phyloP scores from a whole-genome alignment of 2,329 filamentous ascomycete genomes.

The Hymenoscyphus salicellus region DNA sequence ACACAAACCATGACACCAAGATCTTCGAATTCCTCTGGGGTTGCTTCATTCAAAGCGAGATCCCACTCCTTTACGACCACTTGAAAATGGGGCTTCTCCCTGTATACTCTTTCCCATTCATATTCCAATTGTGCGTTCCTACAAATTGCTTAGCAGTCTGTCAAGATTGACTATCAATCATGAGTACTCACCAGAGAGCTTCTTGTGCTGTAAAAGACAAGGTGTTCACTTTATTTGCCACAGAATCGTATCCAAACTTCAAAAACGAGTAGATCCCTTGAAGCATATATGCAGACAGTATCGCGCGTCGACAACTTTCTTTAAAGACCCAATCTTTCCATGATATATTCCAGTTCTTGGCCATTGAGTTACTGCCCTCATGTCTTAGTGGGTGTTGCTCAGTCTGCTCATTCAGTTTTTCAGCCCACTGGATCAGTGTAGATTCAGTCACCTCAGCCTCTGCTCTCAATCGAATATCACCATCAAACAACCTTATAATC shows the following conservation, averaged over 20 bases:
- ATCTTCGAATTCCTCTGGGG: background rate
- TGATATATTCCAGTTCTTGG: background rate
- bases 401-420: background rate
- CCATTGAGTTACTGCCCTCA: background rate
- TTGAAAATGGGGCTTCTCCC: background rate
- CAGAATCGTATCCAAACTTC: background rate
- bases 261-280: constrained; percentile 1
- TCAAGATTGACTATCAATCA: background rate
- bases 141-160: background rate
- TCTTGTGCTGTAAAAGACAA: background rate
- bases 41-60: background rate
- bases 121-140: background rate
- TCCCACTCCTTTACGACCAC: background rate
- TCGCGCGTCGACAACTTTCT: background rate
- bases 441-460: background rate
- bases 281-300: background rate
- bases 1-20: constrained; percentile 3
- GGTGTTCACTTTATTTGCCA: background rate
- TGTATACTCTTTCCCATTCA: background rate
- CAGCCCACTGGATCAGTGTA: constrained; percentile 1
- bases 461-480: background rate
- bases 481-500: constrained; percentile 4
- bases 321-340: background rate
- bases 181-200: background rate
- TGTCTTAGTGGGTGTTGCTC: background rate